Conservation (phyloP, 371 early-diverging fungal species). For the Batrachochytrium dendrobatidis region DNA sequence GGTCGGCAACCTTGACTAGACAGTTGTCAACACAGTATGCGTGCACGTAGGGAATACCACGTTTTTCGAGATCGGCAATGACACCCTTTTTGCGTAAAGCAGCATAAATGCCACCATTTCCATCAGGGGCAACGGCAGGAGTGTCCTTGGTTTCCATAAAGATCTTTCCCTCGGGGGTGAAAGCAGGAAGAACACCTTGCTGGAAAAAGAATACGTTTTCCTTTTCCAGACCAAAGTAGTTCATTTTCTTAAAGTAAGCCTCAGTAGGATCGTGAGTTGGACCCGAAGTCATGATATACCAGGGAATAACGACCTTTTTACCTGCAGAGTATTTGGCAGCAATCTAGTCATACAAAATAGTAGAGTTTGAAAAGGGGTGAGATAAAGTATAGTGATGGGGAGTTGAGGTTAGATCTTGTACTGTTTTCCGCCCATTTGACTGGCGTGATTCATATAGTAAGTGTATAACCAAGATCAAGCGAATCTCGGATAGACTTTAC, state of each 20-base stretch:
- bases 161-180: slow-evolving; percentile 76
- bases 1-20: slow-evolving; percentile 88
- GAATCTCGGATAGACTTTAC: too few species aligned
- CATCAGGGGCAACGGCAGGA: slow-evolving; percentile 78
- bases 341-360: background rate
- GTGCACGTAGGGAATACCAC: slow-evolving; percentile 78
- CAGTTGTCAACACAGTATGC: slow-evolving; percentile 95
- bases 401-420: too few species aligned
- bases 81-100: slow-evolving; percentile 73
- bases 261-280: slow-evolving; percentile 78
- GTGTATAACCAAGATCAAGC: too few species aligned
- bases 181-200: slow-evolving; percentile 75
- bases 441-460: too few species aligned
- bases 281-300: slow-evolving; percentile 94
- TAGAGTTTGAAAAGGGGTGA: background rate
- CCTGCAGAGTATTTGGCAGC: slow-evolving; percentile 1
- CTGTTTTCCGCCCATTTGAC: too few species aligned
- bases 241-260: slow-evolving; percentile 61
- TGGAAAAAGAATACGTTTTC: slow-evolving; percentile 80
- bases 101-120: slow-evolving; percentile 85
- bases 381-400: background rate
- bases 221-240: slow-evolving; percentile 73
- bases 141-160: slow-evolving; percentile 71
- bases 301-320: slow-evolving; percentile 63
- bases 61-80: slow-evolving; percentile 61